Conservation (phyloP, 495 filamentous ascomycete genomes). For the Xylaria scruposa region DNA sequence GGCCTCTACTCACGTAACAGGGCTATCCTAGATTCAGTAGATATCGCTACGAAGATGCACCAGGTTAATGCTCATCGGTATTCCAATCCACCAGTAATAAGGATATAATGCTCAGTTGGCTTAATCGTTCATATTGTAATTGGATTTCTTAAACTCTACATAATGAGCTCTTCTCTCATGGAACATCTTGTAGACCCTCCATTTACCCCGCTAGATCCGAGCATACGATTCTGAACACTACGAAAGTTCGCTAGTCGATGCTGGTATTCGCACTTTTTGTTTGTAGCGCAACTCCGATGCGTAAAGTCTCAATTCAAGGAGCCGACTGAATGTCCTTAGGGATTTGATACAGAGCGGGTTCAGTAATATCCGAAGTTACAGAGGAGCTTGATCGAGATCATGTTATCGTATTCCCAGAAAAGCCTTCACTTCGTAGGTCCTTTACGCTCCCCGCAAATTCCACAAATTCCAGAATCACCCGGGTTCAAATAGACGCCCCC, state of each 20-base stretch:
- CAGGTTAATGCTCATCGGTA: background rate
- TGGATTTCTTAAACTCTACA: background rate
- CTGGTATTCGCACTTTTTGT: background rate
- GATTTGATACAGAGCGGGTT: background rate
- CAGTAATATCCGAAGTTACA: background rate
- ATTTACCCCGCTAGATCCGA: too few relatives aligned
- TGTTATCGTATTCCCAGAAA: background rate
- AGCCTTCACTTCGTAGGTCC: conserved; percentile 12
- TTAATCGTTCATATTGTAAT: background rate
- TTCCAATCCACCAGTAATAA: background rate
- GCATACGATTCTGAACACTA: background rate
- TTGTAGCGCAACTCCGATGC: background rate
- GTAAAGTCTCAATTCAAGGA: background rate
- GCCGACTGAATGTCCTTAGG: background rate
- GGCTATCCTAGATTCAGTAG: background rate
- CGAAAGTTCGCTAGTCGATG: background rate
- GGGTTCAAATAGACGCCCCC: conserved; percentile 67
- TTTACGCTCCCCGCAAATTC: conserved; percentile 64
- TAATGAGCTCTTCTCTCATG: background rate
- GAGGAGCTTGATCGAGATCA: background rate
- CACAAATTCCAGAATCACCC: conserved; percentile 68
- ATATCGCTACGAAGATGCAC: background rate
- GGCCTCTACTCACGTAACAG: background rate
- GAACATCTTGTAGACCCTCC: background rate
- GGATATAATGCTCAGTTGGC: background rate